Evolutionary conservation across 768 basidiomycete genomes (phyloP).

Genomic region (Sutorius australiensis): DNA sequence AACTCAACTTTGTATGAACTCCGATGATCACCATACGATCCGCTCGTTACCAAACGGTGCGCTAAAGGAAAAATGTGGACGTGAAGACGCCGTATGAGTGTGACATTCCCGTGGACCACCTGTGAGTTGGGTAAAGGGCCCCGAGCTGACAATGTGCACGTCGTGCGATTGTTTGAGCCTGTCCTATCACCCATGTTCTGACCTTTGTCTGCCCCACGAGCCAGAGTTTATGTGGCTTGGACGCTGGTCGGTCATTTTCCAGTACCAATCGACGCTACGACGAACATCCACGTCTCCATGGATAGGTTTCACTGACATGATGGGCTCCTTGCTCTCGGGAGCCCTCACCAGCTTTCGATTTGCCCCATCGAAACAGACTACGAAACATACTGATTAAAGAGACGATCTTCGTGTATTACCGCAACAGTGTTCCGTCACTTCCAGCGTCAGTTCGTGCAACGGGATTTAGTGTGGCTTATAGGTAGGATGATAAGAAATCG

Average conservation of each 20-base stretch:
- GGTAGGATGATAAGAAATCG: too few species aligned
- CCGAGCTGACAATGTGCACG: too few species aligned
- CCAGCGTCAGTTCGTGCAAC: background rate
- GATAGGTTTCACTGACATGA: slow-evolving; percentile 52
- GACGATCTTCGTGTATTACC: background rate
- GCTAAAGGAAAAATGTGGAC: too few species aligned
- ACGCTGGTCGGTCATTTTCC: background rate
- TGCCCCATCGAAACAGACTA: background rate
- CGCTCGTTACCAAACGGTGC: background rate
- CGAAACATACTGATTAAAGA: background rate
- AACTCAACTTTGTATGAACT: background rate
- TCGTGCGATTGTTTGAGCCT: slow-evolving; percentile 26
- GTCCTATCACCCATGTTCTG: background rate
- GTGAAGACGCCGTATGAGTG: background rate
- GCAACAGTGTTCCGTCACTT: too few species aligned
- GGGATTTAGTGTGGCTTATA: background rate
- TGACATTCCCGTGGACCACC: background rate
- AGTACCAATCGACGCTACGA: background rate
- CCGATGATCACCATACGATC: background rate
- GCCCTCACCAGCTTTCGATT: slow-evolving; percentile 19
- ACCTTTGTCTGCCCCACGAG: too few species aligned
- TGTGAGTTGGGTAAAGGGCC: background rate
- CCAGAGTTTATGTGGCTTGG: too few species aligned
- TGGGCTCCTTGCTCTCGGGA: slow-evolving; percentile 45
- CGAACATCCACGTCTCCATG: slow-evolving; percentile 38